Conservation (phyloP, 2,329 filamentous ascomycete genomes). For the Aspergillus amoenus region DNA sequence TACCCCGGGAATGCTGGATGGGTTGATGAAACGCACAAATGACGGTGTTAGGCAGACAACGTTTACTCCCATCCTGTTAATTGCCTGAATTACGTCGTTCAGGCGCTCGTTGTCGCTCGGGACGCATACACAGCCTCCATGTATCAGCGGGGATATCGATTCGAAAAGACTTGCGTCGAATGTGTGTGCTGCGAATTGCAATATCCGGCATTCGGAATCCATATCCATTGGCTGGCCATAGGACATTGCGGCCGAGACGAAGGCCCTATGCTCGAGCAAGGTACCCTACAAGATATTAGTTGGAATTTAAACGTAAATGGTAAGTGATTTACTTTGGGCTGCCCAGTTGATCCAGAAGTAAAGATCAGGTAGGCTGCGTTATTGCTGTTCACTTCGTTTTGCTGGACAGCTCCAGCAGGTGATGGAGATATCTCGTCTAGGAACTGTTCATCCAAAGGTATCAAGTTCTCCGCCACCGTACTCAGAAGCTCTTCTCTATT, state of each 20-base stretch:
- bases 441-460: conserved; percentile 28
- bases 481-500: conserved; percentile 22
- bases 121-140: conserved; percentile 60
- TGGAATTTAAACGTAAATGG: background rate
- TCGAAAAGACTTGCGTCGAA: conserved; percentile 58
- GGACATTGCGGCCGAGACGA: conserved; percentile 55
- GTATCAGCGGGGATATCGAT: conserved; percentile 53
- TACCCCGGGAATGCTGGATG: conserved; percentile 44
- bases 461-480: conserved; percentile 24
- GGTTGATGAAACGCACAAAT: conserved; percentile 51
- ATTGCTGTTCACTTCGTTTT: conserved; percentile 25
- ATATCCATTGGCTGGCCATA: conserved; percentile 54
- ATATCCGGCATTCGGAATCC: conserved; percentile 53
- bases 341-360: conserved; percentile 56
- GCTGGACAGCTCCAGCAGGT: conserved; percentile 14
- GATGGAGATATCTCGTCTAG: conserved; percentile 24
- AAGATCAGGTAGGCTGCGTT: conserved; percentile 59
- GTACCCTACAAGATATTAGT: conserved; percentile 48
- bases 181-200: conserved; percentile 58
- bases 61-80: conserved; percentile 54
- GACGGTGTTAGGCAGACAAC: conserved; percentile 61
- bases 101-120: conserved; percentile 52
- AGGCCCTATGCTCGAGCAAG: conserved; percentile 61
- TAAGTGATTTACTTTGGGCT: conserved; percentile 46
- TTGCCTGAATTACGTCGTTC: conserved; percentile 50